Conservation (phyloP, 2,329 filamentous ascomycete species). For the Botrytis paeoniae region DNA sequence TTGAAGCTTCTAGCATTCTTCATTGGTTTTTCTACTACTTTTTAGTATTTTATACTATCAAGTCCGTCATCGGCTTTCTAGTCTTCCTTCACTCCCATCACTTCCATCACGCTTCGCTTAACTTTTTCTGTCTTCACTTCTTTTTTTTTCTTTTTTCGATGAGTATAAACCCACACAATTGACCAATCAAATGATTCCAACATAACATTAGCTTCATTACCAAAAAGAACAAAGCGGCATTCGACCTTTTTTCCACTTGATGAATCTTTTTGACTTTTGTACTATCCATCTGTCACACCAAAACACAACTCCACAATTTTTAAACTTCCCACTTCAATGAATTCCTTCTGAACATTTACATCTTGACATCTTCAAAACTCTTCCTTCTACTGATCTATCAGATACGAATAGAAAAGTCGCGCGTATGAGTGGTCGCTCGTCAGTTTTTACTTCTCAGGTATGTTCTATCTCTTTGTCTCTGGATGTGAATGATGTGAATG, state of each 20-base stretch:
- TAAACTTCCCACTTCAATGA: slow-evolving; percentile 1
- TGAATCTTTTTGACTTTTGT: background rate
- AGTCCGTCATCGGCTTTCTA: slow-evolving; percentile 8
- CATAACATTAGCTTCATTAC: background rate
- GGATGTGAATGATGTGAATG: background rate
- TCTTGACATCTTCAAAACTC: background rate
- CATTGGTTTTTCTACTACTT: background rate
- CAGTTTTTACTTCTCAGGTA: slow-evolving; percentile 86
- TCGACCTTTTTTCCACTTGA: slow-evolving; percentile 9
- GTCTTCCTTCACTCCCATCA: background rate
- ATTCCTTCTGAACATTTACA: slow-evolving; percentile 1
- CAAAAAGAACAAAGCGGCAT: slow-evolving; percentile 7
- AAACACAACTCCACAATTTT: slow-evolving; percentile 7
- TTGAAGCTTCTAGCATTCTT: background rate
- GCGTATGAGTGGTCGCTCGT: slow-evolving; percentile 83
- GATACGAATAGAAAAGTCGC: slow-evolving; percentile 42
- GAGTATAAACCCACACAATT: background rate
- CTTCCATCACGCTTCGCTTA: background rate
- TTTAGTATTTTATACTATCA: background rate
- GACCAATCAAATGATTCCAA: slow-evolving; percentile 7
- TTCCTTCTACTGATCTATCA: slow-evolving; percentile 8
- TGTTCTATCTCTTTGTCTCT: slow-evolving; percentile 29
- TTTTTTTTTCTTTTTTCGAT: background rate
- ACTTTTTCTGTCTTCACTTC: background rate
- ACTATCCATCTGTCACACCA: background rate